A percentile compares a stretch with the other conserved stretches of the same genome.
phyloP scores from a whole-genome alignment of 75 land plant genomes.

The Adiantum capillusveneris region DNA sequence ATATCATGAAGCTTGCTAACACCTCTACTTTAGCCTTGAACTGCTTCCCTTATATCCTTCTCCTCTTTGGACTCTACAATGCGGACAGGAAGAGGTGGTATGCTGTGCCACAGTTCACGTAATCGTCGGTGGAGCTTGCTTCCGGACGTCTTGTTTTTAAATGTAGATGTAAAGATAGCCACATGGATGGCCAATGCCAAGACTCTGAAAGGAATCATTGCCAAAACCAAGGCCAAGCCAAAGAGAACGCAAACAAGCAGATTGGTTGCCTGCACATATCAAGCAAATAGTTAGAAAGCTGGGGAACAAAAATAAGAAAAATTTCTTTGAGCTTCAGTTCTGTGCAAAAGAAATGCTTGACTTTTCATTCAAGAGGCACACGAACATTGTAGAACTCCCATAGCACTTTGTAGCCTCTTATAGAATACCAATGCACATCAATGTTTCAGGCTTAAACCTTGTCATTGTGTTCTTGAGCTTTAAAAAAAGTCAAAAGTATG shows the following conservation, averaged over 20 bases:
- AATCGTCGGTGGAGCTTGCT: conserved; percentile 31
- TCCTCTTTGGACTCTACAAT: conserved; percentile 6
- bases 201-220: conserved; percentile 42
- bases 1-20: too few species aligned
- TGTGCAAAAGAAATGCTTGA: too few species aligned
- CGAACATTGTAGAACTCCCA: too few species aligned
- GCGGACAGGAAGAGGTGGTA: conserved; percentile 54
- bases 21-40: not conserved
- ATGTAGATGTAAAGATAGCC: conserved; percentile 17
- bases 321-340: too few species aligned
- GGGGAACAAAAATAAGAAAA: not conserved
- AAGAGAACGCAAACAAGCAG: not conserved
- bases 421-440: too few species aligned
- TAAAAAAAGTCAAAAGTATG: too few species aligned
- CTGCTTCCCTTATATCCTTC: not conserved
- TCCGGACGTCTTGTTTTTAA: conserved; percentile 8
- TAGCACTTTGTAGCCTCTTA: too few species aligned
- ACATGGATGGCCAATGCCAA: conserved; percentile 22
- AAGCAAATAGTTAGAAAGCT: too few species aligned
- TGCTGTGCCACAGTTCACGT: conserved; percentile 72
- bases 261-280: conserved; percentile 15
- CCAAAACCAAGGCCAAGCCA: conserved; percentile 16
- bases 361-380: too few species aligned
- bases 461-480: too few species aligned
- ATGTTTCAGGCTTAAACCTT: too few species aligned